These are phyloP conservation scores for Trematosphaeria pertusa DNA, from an alignment of 2,329 filamentous ascomycete genomes.

Conservation along the genomic window DNA sequence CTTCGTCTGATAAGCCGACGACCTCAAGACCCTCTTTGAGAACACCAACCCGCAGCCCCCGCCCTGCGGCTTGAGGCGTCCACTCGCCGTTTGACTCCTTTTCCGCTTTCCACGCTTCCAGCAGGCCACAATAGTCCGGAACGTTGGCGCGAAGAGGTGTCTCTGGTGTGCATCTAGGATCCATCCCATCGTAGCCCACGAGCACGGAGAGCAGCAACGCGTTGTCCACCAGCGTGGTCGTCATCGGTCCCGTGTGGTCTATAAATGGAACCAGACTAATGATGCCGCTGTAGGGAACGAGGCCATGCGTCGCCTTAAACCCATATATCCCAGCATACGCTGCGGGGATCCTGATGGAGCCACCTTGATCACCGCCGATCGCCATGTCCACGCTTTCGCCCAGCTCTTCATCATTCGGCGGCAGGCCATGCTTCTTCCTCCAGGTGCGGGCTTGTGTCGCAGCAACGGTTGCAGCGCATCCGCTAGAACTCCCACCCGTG, in stretches of 20 bases:
- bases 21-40: slow-evolving; percentile 54
- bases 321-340: slow-evolving; percentile 40
- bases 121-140: slow-evolving; percentile 41
- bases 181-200: slow-evolving; percentile 56
- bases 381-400: slow-evolving; percentile 47
- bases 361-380: slow-evolving; percentile 47
- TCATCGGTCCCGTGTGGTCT: slow-evolving; percentile 56
- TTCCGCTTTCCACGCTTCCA: slow-evolving; percentile 30
- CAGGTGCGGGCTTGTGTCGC: slow-evolving; percentile 34
- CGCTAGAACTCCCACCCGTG: slow-evolving; percentile 45
- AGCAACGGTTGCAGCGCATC: slow-evolving; percentile 42
- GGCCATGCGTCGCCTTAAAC: slow-evolving; percentile 55
- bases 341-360: slow-evolving; percentile 42
- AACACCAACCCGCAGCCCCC: slow-evolving; percentile 55
- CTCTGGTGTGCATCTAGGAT: slow-evolving; percentile 52
- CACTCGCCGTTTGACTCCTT: slow-evolving; percentile 36
- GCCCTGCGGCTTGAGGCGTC: slow-evolving; percentile 39
- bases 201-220: slow-evolving; percentile 50
- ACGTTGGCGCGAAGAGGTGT: slow-evolving; percentile 47
- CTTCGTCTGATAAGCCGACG: slow-evolving; percentile 47
- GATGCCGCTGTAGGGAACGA: slow-evolving; percentile 56
- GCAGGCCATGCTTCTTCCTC: slow-evolving; percentile 26
- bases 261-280: slow-evolving; percentile 51
- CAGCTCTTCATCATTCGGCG: slow-evolving; percentile 20
- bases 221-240: slow-evolving; percentile 50